Conservation (phyloP, 306 rosid species). For the Lathyrus oleraceus region DNA sequence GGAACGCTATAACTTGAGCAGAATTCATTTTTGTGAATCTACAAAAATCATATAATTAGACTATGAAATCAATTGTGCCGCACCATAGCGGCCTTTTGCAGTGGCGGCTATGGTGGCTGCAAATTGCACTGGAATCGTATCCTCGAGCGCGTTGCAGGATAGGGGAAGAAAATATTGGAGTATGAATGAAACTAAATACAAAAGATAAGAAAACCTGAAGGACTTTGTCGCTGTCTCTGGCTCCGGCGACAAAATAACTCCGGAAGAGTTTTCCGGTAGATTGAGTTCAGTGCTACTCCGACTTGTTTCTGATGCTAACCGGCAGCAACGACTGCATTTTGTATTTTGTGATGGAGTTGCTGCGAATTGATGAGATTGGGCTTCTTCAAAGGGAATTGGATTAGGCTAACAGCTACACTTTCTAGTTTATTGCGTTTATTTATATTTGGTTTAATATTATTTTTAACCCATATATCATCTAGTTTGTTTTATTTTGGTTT, state of each 20-base stretch:
- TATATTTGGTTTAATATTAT: no score
- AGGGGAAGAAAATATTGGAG: no score
- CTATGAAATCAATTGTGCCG: not conserved
- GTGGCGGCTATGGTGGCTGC: not conserved
- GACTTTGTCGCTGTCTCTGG: not conserved
- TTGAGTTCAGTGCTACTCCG: not conserved
- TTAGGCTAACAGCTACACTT: no score
- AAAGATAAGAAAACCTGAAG: not conserved
- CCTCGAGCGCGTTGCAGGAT: not conserved
- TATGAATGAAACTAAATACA: not conserved
- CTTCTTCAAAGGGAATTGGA: not conserved
- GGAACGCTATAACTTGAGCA: constrained; percentile 46
- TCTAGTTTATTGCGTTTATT: no score
- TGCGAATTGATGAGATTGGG: not conserved
- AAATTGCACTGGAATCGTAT: not conserved
- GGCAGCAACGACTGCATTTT: not conserved
- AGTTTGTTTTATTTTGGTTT: no score
- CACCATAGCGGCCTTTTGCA: not conserved
- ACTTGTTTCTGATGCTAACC: not conserved
- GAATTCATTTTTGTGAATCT: constrained; percentile 46
- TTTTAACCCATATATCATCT: no score
- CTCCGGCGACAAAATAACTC: not conserved
- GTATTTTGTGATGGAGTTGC: not conserved
- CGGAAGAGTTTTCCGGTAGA: not conserved
- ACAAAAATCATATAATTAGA: constrained; percentile 31